A percentile compares a stretch with the other conserved stretches of the same genome.
These are phyloP conservation scores for Collybiopsis luxurians DNA, from an alignment of 768 basidiomycete genomes.

Conservation along the genomic window DNA sequence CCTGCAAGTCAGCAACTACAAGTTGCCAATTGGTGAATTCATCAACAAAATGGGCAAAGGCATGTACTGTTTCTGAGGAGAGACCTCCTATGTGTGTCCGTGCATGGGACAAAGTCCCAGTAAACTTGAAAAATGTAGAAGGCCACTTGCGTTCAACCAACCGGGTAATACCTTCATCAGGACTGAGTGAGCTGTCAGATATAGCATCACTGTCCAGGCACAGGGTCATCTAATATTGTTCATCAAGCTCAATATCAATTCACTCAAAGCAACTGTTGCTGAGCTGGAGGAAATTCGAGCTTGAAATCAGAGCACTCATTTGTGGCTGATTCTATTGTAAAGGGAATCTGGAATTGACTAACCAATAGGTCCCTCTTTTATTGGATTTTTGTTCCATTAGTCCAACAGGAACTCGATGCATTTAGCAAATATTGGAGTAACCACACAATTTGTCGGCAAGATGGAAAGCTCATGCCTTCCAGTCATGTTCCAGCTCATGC, in stretches of 20 bases:
- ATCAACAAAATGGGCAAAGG: constrained; percentile 14
- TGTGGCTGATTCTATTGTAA: neutral
- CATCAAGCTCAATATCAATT: too few relatives aligned
- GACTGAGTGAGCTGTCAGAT: neutral
- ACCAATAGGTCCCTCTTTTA: neutral
- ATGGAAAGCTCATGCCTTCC: neutral
- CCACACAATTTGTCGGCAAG: neutral
- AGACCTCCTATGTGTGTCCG: neutral
- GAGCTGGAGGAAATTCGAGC: too few relatives aligned
- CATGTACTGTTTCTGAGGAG: constrained; percentile 5
- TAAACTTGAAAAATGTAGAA: constrained; percentile 8
- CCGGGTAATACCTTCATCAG: constrained; percentile 11
- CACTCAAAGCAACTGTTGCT: too few relatives aligned
- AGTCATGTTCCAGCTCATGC: neutral
- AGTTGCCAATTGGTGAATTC: constrained; percentile 2
- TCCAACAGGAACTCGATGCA: neutral
- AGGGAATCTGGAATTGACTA: neutral
- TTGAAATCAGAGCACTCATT: neutral
- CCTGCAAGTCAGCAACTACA: constrained; percentile 14
- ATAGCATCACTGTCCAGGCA: too few relatives aligned
- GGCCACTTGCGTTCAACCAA: constrained; percentile 11
- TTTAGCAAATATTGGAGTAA: neutral
- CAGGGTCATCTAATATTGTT: too few relatives aligned
- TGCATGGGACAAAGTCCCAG: constrained; percentile 10
- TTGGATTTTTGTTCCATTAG: neutral